These are phyloP conservation scores for Cephaloascus fragrans DNA, from an alignment of 805 yeast species.

Conservation along the genomic window DNA sequence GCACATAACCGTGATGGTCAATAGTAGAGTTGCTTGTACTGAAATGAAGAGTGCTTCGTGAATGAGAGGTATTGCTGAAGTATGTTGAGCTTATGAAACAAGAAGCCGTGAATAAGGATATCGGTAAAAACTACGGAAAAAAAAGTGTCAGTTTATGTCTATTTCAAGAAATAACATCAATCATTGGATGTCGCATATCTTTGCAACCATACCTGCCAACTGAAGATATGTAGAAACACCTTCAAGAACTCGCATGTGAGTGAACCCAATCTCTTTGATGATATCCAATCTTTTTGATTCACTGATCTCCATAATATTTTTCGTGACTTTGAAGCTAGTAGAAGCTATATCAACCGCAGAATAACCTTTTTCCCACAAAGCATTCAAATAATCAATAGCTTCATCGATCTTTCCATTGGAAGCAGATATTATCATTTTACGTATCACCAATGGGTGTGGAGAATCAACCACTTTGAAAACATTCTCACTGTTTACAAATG, in stretches of 20 bases:
- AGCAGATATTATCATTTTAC: slow-evolving; percentile 51
- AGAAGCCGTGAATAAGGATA: too few relatives aligned
- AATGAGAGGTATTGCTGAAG: too few relatives aligned
- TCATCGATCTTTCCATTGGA: slow-evolving; percentile 43
- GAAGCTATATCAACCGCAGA: slow-evolving; percentile 89
- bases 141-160: too few relatives aligned
- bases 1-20: too few relatives aligned
- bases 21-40: too few relatives aligned
- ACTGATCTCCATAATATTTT: slow-evolving; percentile 55
- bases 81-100: too few relatives aligned
- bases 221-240: slow-evolving; percentile 88
- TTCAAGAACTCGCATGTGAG: slow-evolving; percentile 87
- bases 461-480: slow-evolving; percentile 94
- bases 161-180: too few relatives aligned
- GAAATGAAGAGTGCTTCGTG: too few relatives aligned
- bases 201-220: slow-evolving; percentile 73
- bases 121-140: too few relatives aligned
- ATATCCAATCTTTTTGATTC: slow-evolving; percentile 68
- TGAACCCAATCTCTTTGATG: slow-evolving; percentile 79
- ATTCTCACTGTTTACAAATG: slow-evolving; percentile 80
- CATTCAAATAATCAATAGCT: slow-evolving; percentile 53
- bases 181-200: slow-evolving; percentile 19
- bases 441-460: slow-evolving; percentile 86
- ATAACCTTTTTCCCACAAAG: slow-evolving; percentile 84
- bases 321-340: slow-evolving; percentile 81